A percentile compares a stretch with the other conserved stretches of the same genome.
Conservation (phyloP, 139 green algal species). For the Tetradesmus lagerheimii region DNA sequence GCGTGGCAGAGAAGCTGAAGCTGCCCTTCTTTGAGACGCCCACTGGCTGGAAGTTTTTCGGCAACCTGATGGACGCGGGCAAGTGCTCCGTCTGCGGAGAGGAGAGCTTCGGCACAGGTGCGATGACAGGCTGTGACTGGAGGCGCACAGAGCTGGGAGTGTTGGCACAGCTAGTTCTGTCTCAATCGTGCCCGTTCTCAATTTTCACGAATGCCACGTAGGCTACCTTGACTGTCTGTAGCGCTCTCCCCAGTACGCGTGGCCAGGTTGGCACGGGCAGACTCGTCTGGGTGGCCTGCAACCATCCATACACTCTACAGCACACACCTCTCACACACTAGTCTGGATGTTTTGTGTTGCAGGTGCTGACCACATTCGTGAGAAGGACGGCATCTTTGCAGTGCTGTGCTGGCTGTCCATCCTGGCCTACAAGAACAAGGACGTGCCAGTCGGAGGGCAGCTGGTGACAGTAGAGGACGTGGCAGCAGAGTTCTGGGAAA, state of each 20-base stretch:
- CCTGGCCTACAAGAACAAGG: conserved; percentile 95
- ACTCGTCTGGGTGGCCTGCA: too few species aligned
- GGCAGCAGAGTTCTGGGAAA: conserved; percentile 95
- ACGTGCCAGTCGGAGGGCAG: conserved; percentile 74
- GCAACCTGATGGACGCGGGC: conserved; percentile 98
- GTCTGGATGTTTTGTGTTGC: not conserved
- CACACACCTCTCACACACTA: too few species aligned
- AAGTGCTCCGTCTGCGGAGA: conserved; percentile 97
- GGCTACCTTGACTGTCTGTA: too few species aligned
- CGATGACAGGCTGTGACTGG: not conserved
- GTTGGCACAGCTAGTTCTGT: not conserved
- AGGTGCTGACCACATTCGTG: conserved; percentile 92
- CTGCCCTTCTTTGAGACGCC: conserved; percentile 96
- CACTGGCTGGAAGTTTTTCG: conserved; percentile 99
- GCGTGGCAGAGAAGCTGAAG: conserved; percentile 86
- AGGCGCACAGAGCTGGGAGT: too few species aligned
- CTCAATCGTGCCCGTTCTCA: too few species aligned
- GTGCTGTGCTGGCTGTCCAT: conserved; percentile 94
- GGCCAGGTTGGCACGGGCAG: too few species aligned
- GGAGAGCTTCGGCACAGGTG: conserved; percentile 98
- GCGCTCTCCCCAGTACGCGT: too few species aligned
- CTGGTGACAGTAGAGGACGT: conserved; percentile 94
- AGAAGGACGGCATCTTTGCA: conserved; percentile 99
- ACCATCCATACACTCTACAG: too few species aligned
- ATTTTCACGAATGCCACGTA: too few species aligned